phyloP scores from a whole-genome alignment of 192 early-diverging fungal species.

The Entomortierella beljakovae region DNA sequence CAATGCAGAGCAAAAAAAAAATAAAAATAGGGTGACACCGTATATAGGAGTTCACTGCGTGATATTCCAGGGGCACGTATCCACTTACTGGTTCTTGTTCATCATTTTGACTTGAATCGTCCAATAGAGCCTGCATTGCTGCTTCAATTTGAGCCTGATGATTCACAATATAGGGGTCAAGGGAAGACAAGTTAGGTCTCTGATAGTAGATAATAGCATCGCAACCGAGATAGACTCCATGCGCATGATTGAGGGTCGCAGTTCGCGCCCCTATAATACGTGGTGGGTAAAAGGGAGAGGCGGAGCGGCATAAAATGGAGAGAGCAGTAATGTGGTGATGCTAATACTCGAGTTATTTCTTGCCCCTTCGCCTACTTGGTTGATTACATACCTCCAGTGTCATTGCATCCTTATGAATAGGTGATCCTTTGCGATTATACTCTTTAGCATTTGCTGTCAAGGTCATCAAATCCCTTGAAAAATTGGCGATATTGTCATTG shows the following conservation, averaged over 20 bases:
- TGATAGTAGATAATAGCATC: background rate
- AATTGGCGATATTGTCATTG: constrained; percentile 28
- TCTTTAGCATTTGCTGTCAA: constrained; percentile 52
- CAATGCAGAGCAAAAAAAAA: background rate
- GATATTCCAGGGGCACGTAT: background rate
- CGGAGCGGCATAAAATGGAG: background rate
- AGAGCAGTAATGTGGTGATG: background rate
- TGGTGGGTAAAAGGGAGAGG: background rate
- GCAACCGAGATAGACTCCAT: background rate
- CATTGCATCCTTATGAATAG: constrained; percentile 49
- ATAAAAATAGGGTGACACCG: background rate
- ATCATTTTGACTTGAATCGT: constrained; percentile 30
- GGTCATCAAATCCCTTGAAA: constrained; percentile 31
- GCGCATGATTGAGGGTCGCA: background rate
- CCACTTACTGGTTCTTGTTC: constrained; percentile 39
- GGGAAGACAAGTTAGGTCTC: background rate
- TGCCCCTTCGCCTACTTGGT: background rate
- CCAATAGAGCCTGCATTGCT: constrained; percentile 28
- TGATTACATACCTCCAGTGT: constrained; percentile 41
- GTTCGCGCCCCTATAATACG: background rate
- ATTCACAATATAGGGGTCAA: background rate
- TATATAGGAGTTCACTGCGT: background rate
- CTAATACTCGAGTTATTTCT: background rate
- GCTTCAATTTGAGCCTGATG: constrained; percentile 39
- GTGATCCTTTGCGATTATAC: constrained; percentile 54